Base-by-base conservation (phyloP, 176 grass and related monocot species). In the Paspalum notatum region DNA sequence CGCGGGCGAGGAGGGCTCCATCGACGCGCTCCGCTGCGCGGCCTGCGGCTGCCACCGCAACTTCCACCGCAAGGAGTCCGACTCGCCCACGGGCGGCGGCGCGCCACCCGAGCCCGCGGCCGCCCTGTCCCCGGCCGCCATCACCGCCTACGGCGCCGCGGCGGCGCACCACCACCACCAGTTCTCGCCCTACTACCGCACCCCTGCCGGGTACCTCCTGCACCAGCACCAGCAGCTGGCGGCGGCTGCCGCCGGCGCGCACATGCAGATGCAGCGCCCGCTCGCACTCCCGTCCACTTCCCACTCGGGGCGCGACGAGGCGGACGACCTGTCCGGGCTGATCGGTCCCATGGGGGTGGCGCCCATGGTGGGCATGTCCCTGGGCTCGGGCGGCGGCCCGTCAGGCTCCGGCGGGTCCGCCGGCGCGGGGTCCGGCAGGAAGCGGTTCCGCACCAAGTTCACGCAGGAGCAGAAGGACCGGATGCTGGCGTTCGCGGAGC, bases 401-500 rank as follows among this genome's bases (percentile, higher is more conserved):
- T 82, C 84, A 3, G 78, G 80, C 0, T 92, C 90, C 41, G 86
- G 82, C 14, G 80, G 82, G 16, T 83, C 85, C 42, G 85, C 75
- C 14, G 82, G 83, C 16, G 82, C 86, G 3, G 88, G 85, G 10
- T 92, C 90, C 24, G 84, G 89, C 44, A 91, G 84, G 89, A 97
- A 97, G 82, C 86, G 94, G 38, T 91, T 86, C 89, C 87, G 94
- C 78, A 97, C 91, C 60, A 97, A 90, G 82, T 97, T 97, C 78
- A 85, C 94, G 20, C 91, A 79, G 84, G 94, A 97, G 84, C 94
- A 97, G 91, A 97, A 94, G 85, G 94, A 97, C 73, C 87, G 89
- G 85, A 97, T 97, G 94, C 86, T 90, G 54, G 91, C 91, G 12
- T 97, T 97, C 71, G 91, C 94, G 13, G 94, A 97, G 87, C 67